Conservation (phyloP, 148 eudicot species). For the Chenopodium quinoa region DNA sequence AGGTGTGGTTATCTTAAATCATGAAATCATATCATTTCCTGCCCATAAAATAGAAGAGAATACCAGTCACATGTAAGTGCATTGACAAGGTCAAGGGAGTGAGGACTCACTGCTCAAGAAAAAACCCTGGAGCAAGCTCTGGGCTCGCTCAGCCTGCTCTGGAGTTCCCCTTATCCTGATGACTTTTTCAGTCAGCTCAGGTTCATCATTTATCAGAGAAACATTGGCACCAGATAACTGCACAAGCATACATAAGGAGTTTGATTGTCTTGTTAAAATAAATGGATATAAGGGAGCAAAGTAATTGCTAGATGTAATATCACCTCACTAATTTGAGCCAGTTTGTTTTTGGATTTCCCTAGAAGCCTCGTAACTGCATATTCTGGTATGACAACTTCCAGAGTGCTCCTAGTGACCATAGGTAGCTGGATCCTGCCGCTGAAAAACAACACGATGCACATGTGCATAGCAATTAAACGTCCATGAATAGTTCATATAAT, state of each 20-base stretch:
- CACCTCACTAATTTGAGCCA: constrained; percentile 94
- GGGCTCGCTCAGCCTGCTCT: constrained; percentile 98
- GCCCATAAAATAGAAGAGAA: not conserved
- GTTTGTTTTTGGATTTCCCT: constrained; percentile 75
- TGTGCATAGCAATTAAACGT: not conserved
- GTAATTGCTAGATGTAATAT: constrained; percentile 16
- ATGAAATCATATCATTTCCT: not conserved
- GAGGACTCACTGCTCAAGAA: constrained; percentile 81
- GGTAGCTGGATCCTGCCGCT: constrained; percentile 59
- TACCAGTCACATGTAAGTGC: not conserved
- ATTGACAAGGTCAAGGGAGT: not conserved
- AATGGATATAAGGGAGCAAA: not conserved
- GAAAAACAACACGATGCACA: not conserved
- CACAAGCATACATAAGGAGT: constrained; percentile 5
- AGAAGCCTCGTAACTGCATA: constrained; percentile 74
- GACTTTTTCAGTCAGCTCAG: constrained; percentile 63
- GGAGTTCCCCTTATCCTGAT: constrained; percentile 88
- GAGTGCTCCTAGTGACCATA: constrained; percentile 76
- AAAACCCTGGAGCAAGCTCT: constrained; percentile 96
- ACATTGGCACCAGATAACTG: constrained; percentile 98
- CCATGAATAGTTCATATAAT: not conserved
- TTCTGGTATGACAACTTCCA: constrained; percentile 88
- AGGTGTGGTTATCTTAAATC: not conserved
- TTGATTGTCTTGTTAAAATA: not conserved
- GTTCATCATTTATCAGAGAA: constrained; percentile 66